Conservation (phyloP, 2,329 filamentous ascomycete species). For the Pseudopithomyces chartarum region DNA sequence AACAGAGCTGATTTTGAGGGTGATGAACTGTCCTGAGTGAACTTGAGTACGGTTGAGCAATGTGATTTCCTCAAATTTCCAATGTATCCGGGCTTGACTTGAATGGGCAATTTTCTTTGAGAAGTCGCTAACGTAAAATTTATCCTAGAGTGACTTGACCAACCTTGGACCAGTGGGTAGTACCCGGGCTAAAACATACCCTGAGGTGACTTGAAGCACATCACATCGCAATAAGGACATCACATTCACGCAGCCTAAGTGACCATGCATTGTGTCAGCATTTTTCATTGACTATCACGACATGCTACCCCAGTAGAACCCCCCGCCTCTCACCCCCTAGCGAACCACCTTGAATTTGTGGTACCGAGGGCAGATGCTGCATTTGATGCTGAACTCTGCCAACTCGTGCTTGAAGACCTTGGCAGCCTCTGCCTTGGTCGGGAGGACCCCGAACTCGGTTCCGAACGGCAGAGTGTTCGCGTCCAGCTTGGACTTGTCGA, state of each 20-base stretch:
- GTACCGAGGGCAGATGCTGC: background rate
- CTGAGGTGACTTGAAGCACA: background rate
- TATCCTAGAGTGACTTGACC: too few relatives aligned
- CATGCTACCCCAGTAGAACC: too few relatives aligned
- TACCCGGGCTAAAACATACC: too few relatives aligned
- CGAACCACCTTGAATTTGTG: slow-evolving; percentile 1
- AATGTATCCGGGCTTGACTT: too few relatives aligned
- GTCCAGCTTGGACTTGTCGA: background rate
- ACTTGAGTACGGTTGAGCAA: too few relatives aligned
- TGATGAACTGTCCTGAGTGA: too few relatives aligned
- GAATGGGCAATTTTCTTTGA: too few relatives aligned
- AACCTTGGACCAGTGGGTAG: too few relatives aligned
- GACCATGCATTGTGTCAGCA: background rate
- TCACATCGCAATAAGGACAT: background rate
- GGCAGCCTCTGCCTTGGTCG: background rate
- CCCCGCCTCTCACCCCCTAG: background rate
- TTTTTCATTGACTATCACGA: background rate
- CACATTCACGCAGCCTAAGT: background rate
- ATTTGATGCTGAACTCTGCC: background rate
- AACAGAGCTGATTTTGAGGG: background rate
- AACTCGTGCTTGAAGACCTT: background rate
- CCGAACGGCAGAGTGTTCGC: background rate
- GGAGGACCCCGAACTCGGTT: background rate
- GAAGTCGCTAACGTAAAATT: too few relatives aligned
- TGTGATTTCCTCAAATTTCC: too few relatives aligned